Base-by-base conservation (phyloP, 106 monocot genomes). In the Dendrobium huoshanense region DNA sequence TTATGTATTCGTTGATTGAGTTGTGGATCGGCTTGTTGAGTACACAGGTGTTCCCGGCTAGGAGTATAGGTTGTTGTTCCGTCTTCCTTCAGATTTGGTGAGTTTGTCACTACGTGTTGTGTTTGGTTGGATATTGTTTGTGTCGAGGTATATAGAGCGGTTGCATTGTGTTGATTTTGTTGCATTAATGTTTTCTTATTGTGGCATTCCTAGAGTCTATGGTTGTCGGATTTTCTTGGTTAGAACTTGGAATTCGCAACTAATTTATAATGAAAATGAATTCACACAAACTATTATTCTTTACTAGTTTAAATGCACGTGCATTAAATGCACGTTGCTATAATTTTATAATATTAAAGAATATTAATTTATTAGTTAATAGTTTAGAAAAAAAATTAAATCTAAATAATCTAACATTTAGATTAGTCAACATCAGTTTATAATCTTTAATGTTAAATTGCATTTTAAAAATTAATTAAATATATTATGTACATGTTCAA, bases 31-130 rank as follows among this genome's bases (percentile, higher is more conserved):
- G 43, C 1, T 68, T 78, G 25, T 58, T 80, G 18, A 67, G 80
- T 86, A 77, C 79, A 73, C 86, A 86, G 37, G 75, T 65, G 13
- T 27, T 84, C 11, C 64, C 83, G 41, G 80, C 78, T 73, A 83
- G 75, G 92, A 92, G 79, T 90, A 92, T 58, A 79, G 92, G 65
- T 55, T 92, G 75, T 76, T 92, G 64, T 92, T 92, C 75, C 82
- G 86, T 10, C 88, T 90, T 47, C 92, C 92, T 25, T 31, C 80
- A 4, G 88, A 88, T 74, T 90, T 90, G 90, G 92, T 92, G 31
- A 83, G 83, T 74, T 44, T 13, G 31, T 42, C 43, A 20, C 17
- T 25, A 24, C 9, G 2, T 55, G 56, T 13, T 56, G 18, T 41
- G 20, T 2, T 79, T 19, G 20, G 3, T 11, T 65, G 67, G 16